These are phyloP conservation scores for Raphanus hybrid DNA, from an alignment of 441 rosid genomes.

Conservation along the genomic window DNA sequence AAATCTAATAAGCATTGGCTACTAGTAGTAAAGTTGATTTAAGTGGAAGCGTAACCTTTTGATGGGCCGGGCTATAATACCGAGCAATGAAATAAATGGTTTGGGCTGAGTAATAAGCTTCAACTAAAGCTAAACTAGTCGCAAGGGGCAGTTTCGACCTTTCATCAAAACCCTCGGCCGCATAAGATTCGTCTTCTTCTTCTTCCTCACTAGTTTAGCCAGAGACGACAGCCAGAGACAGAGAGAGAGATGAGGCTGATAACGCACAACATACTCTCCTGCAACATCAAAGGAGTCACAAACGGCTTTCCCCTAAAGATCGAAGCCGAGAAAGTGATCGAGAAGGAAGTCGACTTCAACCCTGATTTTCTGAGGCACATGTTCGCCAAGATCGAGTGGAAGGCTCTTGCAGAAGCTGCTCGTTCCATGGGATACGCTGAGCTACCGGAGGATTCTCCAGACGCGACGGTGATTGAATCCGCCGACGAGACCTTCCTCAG, in stretches of 20 bases:
- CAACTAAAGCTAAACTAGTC: no score
- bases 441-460: constrained; percentile 66
- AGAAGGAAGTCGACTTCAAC: constrained; percentile 72
- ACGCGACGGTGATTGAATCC: constrained; percentile 54
- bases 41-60: no score
- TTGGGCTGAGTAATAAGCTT: no score
- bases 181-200: background rate
- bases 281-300: constrained; percentile 78
- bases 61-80: no score
- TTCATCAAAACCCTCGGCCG: constrained; percentile 29
- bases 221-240: constrained; percentile 16
- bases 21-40: no score
- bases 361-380: constrained; percentile 70
- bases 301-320: constrained; percentile 77
- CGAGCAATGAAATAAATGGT: no score
- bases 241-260: constrained; percentile 69
- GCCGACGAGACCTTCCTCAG: constrained; percentile 64
- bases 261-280: constrained; percentile 88
- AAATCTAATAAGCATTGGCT: no score
- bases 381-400: constrained; percentile 79
- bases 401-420: constrained; percentile 72
- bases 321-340: constrained; percentile 60
- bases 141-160: background rate
- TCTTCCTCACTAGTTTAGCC: background rate
- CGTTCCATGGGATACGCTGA: constrained; percentile 70